Conservation (phyloP, 1,139 yeast genomes). For the Zhuliangozyma blackwelliae region DNA sequence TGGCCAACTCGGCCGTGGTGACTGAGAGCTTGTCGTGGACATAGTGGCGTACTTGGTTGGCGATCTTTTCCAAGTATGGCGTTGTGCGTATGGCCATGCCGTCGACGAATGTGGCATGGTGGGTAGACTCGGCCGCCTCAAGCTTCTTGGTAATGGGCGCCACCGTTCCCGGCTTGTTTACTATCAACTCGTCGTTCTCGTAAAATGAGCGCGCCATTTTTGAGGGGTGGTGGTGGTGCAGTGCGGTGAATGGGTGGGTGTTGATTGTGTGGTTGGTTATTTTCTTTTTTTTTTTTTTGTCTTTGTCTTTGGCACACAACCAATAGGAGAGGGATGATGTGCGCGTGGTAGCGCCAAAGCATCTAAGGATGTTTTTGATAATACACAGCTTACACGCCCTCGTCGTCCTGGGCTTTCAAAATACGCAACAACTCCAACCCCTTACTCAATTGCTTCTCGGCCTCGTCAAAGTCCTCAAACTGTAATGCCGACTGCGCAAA, state of each 20-base stretch:
- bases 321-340: too few species aligned
- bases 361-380: too few species aligned
- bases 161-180: constrained; percentile 47
- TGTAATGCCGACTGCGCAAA: constrained; percentile 92
- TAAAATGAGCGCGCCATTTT: constrained; percentile 36
- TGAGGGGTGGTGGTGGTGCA: too few species aligned
- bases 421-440: constrained; percentile 46
- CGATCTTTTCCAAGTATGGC: constrained; percentile 40
- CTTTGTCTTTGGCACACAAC: too few species aligned
- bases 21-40: constrained; percentile 34
- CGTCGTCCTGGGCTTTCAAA: constrained; percentile 11
- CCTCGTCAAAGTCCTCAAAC: constrained; percentile 83
- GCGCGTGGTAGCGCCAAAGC: too few species aligned
- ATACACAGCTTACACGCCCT: neutral
- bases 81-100: constrained; percentile 53
- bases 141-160: constrained; percentile 32
- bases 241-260: too few species aligned
- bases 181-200: constrained; percentile 45
- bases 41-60: constrained; percentile 34
- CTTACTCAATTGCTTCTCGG: constrained; percentile 62
- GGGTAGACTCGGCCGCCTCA: constrained; percentile 34
- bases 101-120: constrained; percentile 38
- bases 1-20: constrained; percentile 39
- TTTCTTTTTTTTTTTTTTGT: too few species aligned
- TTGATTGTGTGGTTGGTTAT: too few species aligned